A percentile compares a stretch with the other conserved stretches of the same genome.
Evolutionary conservation across 495 filamentous ascomycete species (phyloP).

Genomic region (Usnea hakonensis): DNA sequence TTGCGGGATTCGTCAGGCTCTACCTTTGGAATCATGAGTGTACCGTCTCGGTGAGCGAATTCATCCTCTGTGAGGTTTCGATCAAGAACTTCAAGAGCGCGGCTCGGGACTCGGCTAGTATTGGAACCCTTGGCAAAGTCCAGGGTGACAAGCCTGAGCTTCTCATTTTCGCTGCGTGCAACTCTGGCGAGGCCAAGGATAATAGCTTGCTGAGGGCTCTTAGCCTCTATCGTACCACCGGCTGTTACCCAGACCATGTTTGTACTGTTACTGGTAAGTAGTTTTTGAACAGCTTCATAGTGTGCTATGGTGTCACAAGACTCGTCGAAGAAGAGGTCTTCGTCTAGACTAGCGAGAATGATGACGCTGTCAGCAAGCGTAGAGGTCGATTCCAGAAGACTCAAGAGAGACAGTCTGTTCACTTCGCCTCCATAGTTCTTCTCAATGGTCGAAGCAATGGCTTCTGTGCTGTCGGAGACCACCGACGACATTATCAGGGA

Average conservation of each 20-base stretch:
- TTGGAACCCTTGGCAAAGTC: constrained; percentile 7
- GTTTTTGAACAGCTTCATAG: constrained; percentile 17
- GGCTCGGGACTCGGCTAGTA: constrained; percentile 2
- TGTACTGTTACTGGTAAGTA: constrained; percentile 8
- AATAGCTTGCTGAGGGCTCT: constrained; percentile 18
- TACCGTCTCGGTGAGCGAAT: constrained; percentile 18
- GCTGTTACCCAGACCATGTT: constrained; percentile 18
- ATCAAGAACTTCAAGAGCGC: constrained; percentile 10
- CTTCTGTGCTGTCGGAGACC: constrained; percentile 13
- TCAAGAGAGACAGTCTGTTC: background rate
- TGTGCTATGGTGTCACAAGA: constrained; percentile 9
- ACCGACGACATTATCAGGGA: constrained; percentile 12
- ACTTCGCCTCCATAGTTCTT: constrained; percentile 5
- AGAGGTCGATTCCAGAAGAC: constrained; percentile 1
- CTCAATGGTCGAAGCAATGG: constrained; percentile 13
- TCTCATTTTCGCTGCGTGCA: constrained; percentile 15
- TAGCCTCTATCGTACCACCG: constrained; percentile 21
- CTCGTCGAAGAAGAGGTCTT: constrained; percentile 17
- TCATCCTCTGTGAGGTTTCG: constrained; percentile 16
- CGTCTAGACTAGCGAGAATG: constrained; percentile 20
- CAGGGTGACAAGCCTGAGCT: constrained; percentile 13
- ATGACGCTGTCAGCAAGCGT: constrained; percentile 17
- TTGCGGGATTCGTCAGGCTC: constrained; percentile 18
- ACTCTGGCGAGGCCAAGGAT: constrained; percentile 11
- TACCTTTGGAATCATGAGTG: constrained; percentile 13